Conservation (phyloP, 768 basidiomycete species). For the Hypholoma sublateritium region DNA sequence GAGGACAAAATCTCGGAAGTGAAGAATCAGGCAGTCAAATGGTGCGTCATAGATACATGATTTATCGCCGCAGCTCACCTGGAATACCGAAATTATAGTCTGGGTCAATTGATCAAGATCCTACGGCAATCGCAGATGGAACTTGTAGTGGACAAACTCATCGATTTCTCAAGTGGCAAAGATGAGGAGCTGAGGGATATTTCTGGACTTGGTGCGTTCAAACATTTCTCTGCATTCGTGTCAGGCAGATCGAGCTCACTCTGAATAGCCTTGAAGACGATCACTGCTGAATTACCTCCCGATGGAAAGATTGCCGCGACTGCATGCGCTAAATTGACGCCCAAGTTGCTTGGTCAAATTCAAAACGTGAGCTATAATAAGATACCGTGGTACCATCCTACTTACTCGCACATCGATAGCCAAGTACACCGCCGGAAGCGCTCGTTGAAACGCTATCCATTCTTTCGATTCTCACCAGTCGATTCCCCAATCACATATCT, state of each 20-base stretch:
- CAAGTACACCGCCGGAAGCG: constrained; percentile 74
- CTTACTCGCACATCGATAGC: constrained; percentile 32
- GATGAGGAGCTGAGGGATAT: constrained; percentile 96
- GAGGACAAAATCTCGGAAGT: constrained; percentile 98
- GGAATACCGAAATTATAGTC: constrained; percentile 39
- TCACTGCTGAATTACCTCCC: constrained; percentile 85
- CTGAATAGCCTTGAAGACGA: constrained; percentile 83
- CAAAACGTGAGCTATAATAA: constrained; percentile 53
- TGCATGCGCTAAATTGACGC: constrained; percentile 81
- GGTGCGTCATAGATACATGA: constrained; percentile 47
- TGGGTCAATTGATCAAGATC: constrained; percentile 90
- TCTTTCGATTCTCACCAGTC: constrained; percentile 83
- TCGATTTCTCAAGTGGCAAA: constrained; percentile 79
- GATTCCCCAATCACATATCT: constrained; percentile 73
- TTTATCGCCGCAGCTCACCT: background rate
- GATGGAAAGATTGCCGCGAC: constrained; percentile 78
- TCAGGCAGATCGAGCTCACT: background rate
- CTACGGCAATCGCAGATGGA: constrained; percentile 82
- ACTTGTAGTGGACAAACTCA: constrained; percentile 84
- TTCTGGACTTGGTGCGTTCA: constrained; percentile 78
- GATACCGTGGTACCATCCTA: background rate
- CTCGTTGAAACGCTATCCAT: constrained; percentile 83
- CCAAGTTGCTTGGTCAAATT: constrained; percentile 79
- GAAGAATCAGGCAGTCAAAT: constrained; percentile 96
- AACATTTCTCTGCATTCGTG: too few species aligned